Percentiles rank a stretch among this genome's conserved stretches.
These are phyloP conservation scores for Pittosporum tobira DNA, from an alignment of 129 eudicot genomes.

Conservation along the genomic window DNA sequence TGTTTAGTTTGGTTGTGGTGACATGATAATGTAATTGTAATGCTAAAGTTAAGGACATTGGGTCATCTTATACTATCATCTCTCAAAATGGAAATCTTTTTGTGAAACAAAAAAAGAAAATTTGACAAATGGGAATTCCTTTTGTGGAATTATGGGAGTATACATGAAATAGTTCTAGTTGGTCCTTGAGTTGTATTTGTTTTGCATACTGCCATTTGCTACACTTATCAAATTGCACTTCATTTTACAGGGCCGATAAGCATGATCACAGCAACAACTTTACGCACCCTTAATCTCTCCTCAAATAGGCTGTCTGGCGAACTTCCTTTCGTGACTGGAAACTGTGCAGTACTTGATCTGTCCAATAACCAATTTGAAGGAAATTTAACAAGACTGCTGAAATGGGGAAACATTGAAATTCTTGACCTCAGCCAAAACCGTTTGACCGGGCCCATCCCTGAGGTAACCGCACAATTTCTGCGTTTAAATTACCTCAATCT, in stretches of 20 bases:
- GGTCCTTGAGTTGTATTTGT: neutral
- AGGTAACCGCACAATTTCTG: conserved; percentile 66
- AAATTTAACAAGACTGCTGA: conserved; percentile 56
- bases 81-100: no score
- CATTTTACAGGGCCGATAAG: conserved; percentile 62
- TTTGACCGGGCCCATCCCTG: conserved; percentile 71
- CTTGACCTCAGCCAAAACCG: conserved; percentile 85
- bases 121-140: no score
- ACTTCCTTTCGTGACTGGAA: conserved; percentile 84
- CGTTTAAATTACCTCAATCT: conserved; percentile 74
- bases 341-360: conserved; percentile 68
- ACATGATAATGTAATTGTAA: no score
- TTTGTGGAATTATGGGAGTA: no score
- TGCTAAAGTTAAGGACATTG: no score
- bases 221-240: neutral
- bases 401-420: conserved; percentile 88
- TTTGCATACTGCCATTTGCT: neutral
- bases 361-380: conserved; percentile 75
- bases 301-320: conserved; percentile 76
- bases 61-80: no score
- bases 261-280: conserved; percentile 68
- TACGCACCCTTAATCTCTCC: conserved; percentile 67
- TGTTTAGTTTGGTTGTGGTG: no score
- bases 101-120: no score
- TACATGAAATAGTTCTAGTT: no score